Percentiles rank a stretch among this genome's conserved stretches.
Evolutionary conservation across 306 rosid species (phyloP).

Genomic region (Castanopsis chinensis): DNA sequence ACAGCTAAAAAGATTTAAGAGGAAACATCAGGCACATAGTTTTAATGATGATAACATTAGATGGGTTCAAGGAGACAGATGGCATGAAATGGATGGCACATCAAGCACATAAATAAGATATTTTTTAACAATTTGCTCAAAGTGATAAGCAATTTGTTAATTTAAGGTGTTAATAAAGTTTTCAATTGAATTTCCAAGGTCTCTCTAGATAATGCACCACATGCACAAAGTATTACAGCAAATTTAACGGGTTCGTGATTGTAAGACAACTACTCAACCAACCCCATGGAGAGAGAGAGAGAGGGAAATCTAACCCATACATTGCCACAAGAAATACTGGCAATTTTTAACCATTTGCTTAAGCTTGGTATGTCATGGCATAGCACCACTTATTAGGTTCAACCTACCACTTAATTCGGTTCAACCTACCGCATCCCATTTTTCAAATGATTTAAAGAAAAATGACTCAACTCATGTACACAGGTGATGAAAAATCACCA

Average conservation of each 20-base stretch:
- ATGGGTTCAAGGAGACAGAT: constrained; percentile 5
- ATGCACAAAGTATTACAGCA: neutral
- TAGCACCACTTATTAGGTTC: neutral
- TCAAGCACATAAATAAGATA: neutral
- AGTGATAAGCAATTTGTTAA: neutral
- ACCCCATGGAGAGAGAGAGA: neutral
- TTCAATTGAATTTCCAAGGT: neutral
- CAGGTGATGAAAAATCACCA: neutral
- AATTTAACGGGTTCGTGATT: neutral
- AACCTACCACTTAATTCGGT: neutral
- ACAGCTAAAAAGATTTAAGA: constrained; percentile 45
- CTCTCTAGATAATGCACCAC: neutral
- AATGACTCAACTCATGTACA: neutral
- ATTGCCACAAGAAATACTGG: neutral
- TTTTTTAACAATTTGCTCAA: neutral
- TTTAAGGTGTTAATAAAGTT: neutral
- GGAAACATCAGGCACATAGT: neutral
- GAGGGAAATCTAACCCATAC: neutral
- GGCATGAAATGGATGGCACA: neutral
- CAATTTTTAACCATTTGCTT: neutral
- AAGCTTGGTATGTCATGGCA: neutral
- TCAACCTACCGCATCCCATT: neutral
- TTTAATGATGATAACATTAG: neutral
- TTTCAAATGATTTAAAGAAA: neutral
- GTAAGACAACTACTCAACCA: neutral